phyloP scores from a whole-genome alignment of 202 grass and related monocot species.

The Panicum hallii region DNA sequence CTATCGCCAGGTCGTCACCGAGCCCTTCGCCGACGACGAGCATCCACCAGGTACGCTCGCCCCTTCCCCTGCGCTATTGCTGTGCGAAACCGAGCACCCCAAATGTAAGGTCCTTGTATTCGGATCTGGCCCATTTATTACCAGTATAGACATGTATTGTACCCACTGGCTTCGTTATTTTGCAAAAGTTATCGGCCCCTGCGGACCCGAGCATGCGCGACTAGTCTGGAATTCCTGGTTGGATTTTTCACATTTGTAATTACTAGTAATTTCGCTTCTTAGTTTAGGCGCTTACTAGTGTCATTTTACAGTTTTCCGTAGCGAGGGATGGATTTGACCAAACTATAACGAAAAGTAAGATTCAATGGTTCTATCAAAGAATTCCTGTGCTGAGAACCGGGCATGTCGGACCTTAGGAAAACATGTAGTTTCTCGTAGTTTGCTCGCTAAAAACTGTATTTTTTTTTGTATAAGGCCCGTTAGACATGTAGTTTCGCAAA shows the following conservation, averaged over 20 bases:
- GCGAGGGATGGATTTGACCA: background rate
- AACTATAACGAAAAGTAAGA: background rate
- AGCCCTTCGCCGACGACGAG: background rate
- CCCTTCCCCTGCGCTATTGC: background rate
- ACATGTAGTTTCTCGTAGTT: background rate
- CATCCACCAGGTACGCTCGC: background rate
- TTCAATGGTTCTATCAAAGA: background rate
- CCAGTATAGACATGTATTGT: background rate
- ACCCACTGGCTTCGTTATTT: background rate
- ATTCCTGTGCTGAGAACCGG: background rate
- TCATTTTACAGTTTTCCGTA: background rate
- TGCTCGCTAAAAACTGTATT: background rate
- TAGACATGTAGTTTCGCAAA: background rate
- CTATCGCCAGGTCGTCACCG: background rate
- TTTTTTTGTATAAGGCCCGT: background rate
- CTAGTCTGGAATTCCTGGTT: background rate
- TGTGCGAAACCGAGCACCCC: background rate
- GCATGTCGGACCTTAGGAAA: too few relatives aligned
- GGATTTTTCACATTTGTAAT: background rate
- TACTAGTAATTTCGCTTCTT: background rate
- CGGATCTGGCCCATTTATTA: background rate
- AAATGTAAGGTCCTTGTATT: background rate
- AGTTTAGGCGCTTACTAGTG: background rate
- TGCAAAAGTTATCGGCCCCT: background rate
- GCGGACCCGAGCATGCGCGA: background rate